Conservation (phyloP, 805 yeast genomes). For the Candida morakotiae region DNA sequence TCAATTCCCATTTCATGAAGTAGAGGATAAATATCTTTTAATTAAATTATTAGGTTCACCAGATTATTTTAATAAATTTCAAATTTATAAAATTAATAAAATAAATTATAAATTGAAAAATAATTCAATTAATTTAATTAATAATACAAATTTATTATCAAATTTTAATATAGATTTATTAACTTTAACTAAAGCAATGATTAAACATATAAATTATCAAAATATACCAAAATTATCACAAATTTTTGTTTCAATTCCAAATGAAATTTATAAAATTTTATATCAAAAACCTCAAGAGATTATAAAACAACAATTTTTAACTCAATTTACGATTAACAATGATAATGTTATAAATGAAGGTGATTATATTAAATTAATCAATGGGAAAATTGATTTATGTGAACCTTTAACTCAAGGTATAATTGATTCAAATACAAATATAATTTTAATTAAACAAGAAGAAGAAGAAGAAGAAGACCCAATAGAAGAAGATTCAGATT, state of each 20-base stretch:
- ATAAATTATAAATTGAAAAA: slow-evolving; percentile 20
- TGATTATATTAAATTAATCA: slow-evolving; percentile 38
- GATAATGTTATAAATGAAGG: slow-evolving; percentile 36
- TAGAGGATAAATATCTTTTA: slow-evolving; percentile 18
- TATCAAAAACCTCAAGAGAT: slow-evolving; percentile 24
- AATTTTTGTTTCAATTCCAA: slow-evolving; percentile 47
- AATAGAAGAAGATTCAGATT: slow-evolving; percentile 8
- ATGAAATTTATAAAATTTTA: slow-evolving; percentile 32
- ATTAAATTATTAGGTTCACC: slow-evolving; percentile 38
- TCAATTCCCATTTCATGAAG: neutral
- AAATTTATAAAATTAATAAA: slow-evolving; percentile 32
- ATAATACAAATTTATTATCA: slow-evolving; percentile 27
- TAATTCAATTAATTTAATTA: slow-evolving; percentile 35
- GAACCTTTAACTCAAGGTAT: slow-evolving; percentile 75
- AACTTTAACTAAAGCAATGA: slow-evolving; percentile 38
- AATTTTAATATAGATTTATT: slow-evolving; percentile 32
- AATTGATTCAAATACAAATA: slow-evolving; percentile 42
- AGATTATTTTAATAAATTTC: slow-evolving; percentile 27
- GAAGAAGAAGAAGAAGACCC: slow-evolving; percentile 13
- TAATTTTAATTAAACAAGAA: slow-evolving; percentile 46
- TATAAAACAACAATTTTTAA: slow-evolving; percentile 30
- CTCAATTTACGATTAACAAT: slow-evolving; percentile 16
- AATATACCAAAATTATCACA: slow-evolving; percentile 38
- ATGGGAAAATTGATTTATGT: slow-evolving; percentile 53
- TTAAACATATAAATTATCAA: slow-evolving; percentile 28